A percentile compares a stretch with the other conserved stretches of the same genome.
These are phyloP conservation scores for Penicillium sp. DNA, from an alignment of 2,329 filamentous ascomycete genomes.

Conservation along the genomic window DNA sequence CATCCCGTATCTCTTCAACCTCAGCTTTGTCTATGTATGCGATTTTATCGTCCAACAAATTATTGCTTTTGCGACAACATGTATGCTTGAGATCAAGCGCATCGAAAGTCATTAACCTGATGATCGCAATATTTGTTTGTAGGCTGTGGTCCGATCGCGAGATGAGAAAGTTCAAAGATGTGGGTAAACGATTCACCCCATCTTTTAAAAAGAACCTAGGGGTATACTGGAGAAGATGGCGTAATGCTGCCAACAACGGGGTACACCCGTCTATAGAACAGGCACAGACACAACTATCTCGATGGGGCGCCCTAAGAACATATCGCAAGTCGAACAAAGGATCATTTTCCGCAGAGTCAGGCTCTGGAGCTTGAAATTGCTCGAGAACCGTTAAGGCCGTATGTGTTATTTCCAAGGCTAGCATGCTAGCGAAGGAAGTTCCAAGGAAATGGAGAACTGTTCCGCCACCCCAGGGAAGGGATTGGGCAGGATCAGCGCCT, in stretches of 20 bases:
- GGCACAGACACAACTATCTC: constrained; percentile 15
- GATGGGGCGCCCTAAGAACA: neutral
- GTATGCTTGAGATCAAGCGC: constrained; percentile 12
- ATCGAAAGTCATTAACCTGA: constrained; percentile 17
- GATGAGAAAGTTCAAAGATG: neutral
- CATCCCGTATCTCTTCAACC: constrained; percentile 10
- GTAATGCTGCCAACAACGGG: constrained; percentile 2
- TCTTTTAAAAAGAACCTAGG: no score
- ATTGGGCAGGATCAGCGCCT: constrained; percentile 2
- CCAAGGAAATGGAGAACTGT: constrained; percentile 10
- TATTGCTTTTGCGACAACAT: constrained; percentile 7
- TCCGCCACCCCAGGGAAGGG: constrained; percentile 1
- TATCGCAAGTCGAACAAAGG: neutral
- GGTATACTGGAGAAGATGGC: neutral
- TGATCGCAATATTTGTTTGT: neutral
- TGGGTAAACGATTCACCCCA: neutral
- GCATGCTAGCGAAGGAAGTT: neutral
- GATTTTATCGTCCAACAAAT: neutral
- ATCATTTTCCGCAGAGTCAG: neutral
- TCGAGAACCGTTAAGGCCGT: neutral
- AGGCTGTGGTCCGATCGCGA: neutral
- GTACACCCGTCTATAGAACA: constrained; percentile 14
- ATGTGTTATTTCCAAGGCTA: neutral
- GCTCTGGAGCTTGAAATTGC: neutral
- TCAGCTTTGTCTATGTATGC: neutral